A percentile compares a stretch with the other conserved stretches of the same genome.
phyloP scores from a whole-genome alignment of 345 rosid species.

The Abelmoschus esculentus region DNA sequence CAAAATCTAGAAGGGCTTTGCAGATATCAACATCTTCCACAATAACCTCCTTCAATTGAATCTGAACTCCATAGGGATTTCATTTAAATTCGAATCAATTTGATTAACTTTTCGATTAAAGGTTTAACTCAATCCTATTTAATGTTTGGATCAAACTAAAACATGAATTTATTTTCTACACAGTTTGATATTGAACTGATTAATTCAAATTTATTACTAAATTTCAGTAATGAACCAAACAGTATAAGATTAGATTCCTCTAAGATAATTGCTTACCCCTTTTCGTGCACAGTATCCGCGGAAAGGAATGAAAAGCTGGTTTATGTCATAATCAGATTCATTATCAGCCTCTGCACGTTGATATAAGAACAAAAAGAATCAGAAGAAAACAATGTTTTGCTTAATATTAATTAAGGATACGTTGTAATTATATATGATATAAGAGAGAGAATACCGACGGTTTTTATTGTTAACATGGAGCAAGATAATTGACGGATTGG shows the following conservation, averaged over 20 bases:
- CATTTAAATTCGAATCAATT: neutral
- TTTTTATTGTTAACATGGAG: conserved; percentile 54
- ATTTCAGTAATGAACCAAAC: too few species aligned
- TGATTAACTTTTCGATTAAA: too few species aligned
- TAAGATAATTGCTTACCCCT: conserved; percentile 38
- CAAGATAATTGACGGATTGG: conserved; percentile 34
- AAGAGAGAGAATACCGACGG: conserved; percentile 59
- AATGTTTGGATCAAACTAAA: neutral
- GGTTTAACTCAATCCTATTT: neutral
- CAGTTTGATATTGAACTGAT: too few species aligned
- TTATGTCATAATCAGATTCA: conserved; percentile 27
- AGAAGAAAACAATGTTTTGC: neutral
- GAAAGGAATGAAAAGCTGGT: conserved; percentile 49
- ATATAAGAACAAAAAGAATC: neutral
- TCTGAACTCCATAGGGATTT: conserved; percentile 28
- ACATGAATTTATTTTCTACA: too few species aligned
- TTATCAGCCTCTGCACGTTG: conserved; percentile 20
- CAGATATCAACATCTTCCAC: conserved; percentile 55
- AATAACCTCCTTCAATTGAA: conserved; percentile 47
- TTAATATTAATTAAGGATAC: too few species aligned
- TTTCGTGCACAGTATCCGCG: conserved; percentile 81
- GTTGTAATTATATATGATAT: neutral
- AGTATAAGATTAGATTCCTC: too few species aligned
- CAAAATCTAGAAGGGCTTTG: conserved; percentile 53
- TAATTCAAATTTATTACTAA: too few species aligned